Base-by-base conservation (phyloP, 78 protist species). In the Dictyostelium intermedium region DNA sequence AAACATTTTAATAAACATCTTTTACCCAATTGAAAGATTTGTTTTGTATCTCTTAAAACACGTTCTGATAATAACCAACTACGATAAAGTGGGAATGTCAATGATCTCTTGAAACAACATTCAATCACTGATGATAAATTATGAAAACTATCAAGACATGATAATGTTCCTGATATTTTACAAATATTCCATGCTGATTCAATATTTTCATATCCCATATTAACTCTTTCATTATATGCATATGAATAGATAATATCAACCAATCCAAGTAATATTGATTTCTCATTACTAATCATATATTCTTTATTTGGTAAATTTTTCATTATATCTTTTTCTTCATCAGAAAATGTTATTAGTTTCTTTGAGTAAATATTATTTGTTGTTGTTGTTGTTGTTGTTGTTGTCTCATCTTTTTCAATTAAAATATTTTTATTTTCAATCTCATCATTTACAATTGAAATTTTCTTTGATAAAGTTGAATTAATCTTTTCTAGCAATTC, bases 111-210 rank as follows among this genome's bases (percentile, higher is more conserved):
- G 23, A 78, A 80, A 35, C 83, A 23, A 18, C 80, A 73, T 39
- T 43, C 82, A 0, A 89, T 1, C 20, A 69, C 94, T 9, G 94
- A 25, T 47, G 43, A n/a, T n/a, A 89, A 37, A 16, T 47, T 76
- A 11, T 56, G 10, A 81, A 89, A 89, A 3, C 66, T 80, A 23
- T 78, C 94, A 5, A 78, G 56, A 32, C 82, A 78, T 27, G 87
- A 63, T 25, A 89, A 45, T 4, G 94, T 89, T 8, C 82, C 70
- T 3, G 78, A 50, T 10, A 89, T 27, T 50, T 89, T 89, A 43
- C 85, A 78, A 11, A 89, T 89, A 32, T 80, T 89, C 94, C 94
- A 89, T 7, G 94, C 87, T 32, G 87, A 80, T 70, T 89, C 94
- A 5, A 80, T 89, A 41, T 61, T 79, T 1, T 78, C 80, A 35